Base-by-base conservation (phyloP, 1,284 basidiomycete genomes). In the Cystobasidium pallidum region DNA sequence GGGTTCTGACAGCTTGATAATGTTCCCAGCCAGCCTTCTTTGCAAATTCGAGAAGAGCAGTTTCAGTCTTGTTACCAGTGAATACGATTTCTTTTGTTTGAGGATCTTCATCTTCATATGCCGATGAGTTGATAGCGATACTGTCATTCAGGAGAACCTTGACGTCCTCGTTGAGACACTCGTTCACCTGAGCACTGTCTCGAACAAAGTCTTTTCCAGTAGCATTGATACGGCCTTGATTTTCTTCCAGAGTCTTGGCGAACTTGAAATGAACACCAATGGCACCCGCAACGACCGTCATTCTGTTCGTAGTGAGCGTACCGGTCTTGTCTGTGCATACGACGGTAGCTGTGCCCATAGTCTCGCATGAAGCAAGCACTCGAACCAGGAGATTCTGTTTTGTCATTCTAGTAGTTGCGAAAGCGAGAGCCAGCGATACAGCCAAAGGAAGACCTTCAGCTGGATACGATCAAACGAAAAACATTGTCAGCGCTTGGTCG, bases 341-440 rank as follows among this genome's bases (percentile, higher is more conserved):
- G 74, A 97, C 94, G 26, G 90, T 95, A 15, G 94, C 91, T 80
- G 98, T 97, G 39, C 91, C 95, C 94, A 98, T 99, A 7, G 92
- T 98, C 84, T 98, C 95, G 82, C 95, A 99, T 30, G 92, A 93
- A 15, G 92, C 91, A 41, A 99, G 87, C 2, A 98, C 90, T 75
- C 95, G 92, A 21, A 99, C 95, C 58, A 99, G 88, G 0, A 99
- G 84, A 74, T 95, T 95, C 81, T 94, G 91, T 79, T 89, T 87
- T 21, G 94, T 92, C 95, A 99, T 99, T 32, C 94, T 88, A 80
- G 92, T 94, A 57, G 95, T 99, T 0, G 95, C 95, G 79, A 98
- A 98, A 0, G 95, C 92, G 28, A 99, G 85, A 0, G 96, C 95
- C 52, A 99, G 87, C 0, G 94, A 98, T 70, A 98, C 94, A 58